Base-by-base conservation (phyloP, 1,139 yeast species). In the Hansenula sp. region DNA sequence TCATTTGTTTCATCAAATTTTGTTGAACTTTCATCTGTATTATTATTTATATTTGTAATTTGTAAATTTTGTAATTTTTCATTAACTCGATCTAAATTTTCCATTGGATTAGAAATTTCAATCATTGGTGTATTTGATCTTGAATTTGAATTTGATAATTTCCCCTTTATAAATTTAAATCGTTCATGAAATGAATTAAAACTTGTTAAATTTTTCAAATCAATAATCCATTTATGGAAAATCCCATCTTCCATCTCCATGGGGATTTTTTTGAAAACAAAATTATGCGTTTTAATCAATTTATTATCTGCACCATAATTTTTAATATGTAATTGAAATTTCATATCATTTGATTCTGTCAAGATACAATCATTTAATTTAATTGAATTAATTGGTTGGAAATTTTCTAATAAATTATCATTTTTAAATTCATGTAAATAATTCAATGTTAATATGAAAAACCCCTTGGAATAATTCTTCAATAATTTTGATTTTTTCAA, bases 371-470 rank as follows among this genome's bases (percentile, higher is more conserved):
- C 71, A 48, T 69, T 67, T 28, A 74, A 51, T 32, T 68, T 60
- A 40, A 71, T 66, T 25, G 77, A 72, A 48, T 63, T 58, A 3
- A 70, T 45, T 7, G 79, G 78, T 6, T 46, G 52, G 21, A 61
- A 55, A 34, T 79, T 81, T 51, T 79, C 79, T 54, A 77, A 76
- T 35, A 87, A 68, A 59, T 84, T 85, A 34, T 75, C 67, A 2
- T 82, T 70, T 58, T 78, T 81, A 63, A 84, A 85, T 59, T 85
- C 93, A 62, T 84, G 93, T 36, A 85, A 64, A 51, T 72, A 84
- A 54, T 80, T 81, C 54, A 87, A 77, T 3, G 93, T 84, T 43
- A 85, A 67, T n/a, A 85, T 86, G 55, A 80, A 85, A 72, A 82
- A 84, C 28, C 82, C 79, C 55, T 76, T 75, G 4, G 79, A 74